Conservation (phyloP, 441 rosid species). For the Melastoma candidum region DNA sequence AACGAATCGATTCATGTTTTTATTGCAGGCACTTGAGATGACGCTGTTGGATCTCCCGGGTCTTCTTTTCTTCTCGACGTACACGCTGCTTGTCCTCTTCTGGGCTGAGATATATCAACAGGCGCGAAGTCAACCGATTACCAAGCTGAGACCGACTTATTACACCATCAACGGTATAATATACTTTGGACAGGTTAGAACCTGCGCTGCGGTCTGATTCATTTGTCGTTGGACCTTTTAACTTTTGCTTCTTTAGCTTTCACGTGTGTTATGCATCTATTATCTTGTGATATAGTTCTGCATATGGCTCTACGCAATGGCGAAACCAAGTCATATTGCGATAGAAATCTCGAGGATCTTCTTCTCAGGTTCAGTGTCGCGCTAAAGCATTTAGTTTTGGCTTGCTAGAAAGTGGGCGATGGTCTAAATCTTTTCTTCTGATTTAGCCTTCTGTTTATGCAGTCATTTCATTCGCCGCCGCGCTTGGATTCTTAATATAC, state of each 20-base stretch:
- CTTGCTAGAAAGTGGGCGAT: neutral
- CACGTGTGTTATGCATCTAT: neutral
- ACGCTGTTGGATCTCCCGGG: conserved; percentile 45
- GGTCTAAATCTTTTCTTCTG: neutral
- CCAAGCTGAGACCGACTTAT: conserved; percentile 44
- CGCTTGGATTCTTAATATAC: conserved; percentile 46
- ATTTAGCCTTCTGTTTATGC: conserved; percentile 10
- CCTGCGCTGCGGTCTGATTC: neutral
- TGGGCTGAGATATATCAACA: conserved; percentile 58
- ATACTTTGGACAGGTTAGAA: conserved; percentile 37
- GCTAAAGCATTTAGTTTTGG: neutral
- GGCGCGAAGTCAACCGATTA: conserved; percentile 55
- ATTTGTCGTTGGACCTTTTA: neutral
- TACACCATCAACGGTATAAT: conserved; percentile 28
- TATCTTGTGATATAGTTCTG: conserved; percentile 24
- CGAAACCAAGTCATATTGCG: conserved; percentile 23
- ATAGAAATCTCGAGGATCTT: conserved; percentile 36
- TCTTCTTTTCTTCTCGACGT: conserved; percentile 50
- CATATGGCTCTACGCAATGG: conserved; percentile 41
- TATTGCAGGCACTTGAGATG: conserved; percentile 32
- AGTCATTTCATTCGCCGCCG: conserved; percentile 43
- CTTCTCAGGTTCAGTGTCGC: conserved; percentile 34
- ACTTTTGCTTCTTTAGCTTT: neutral
- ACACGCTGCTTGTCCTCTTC: conserved; percentile 46
- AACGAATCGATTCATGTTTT: neutral